Percentiles rank a stretch among this genome's conserved stretches.
Conservation (phyloP, 2,329 filamentous ascomycete genomes). For the Bertia moriformis region DNA sequence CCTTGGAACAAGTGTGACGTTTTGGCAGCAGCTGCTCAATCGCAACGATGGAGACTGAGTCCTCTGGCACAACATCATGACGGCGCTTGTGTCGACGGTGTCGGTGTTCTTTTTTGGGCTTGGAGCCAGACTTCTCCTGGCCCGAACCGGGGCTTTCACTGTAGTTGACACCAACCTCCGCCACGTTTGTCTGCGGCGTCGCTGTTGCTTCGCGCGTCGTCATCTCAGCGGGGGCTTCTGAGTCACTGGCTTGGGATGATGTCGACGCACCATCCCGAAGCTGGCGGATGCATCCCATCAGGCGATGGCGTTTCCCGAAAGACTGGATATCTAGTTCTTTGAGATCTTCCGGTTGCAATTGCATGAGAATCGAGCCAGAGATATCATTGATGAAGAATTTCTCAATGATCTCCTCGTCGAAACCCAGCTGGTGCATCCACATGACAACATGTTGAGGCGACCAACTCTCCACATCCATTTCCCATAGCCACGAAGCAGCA, state of each 20-base stretch:
- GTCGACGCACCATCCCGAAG: conserved; percentile 20
- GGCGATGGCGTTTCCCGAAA: conserved; percentile 44
- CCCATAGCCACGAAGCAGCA: not conserved
- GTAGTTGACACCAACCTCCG: not conserved
- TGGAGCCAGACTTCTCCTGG: not conserved
- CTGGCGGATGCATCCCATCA: conserved; percentile 42
- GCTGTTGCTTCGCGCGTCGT: not conserved
- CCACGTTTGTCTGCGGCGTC: not conserved
- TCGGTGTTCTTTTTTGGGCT: not conserved
- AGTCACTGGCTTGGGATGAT: not conserved
- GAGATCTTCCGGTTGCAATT: conserved; percentile 43
- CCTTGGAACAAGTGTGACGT: not conserved
- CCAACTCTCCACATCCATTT: not conserved
- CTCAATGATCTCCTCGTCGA: conserved; percentile 38
- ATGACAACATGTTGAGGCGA: conserved; percentile 19
- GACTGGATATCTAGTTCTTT: conserved; percentile 49
- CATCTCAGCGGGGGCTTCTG: not conserved
- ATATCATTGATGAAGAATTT: conserved; percentile 48
- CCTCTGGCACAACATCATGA: not conserved
- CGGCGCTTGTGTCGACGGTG: not conserved
- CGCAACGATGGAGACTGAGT: not conserved
- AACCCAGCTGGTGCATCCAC: conserved; percentile 40
- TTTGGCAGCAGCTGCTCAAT: not conserved
- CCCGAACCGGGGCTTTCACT: not conserved
- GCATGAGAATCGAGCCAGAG: conserved; percentile 38